Base-by-base conservation (phyloP, 2,329 filamentous ascomycete genomes). In the Colletotrichum tropicicola region DNA sequence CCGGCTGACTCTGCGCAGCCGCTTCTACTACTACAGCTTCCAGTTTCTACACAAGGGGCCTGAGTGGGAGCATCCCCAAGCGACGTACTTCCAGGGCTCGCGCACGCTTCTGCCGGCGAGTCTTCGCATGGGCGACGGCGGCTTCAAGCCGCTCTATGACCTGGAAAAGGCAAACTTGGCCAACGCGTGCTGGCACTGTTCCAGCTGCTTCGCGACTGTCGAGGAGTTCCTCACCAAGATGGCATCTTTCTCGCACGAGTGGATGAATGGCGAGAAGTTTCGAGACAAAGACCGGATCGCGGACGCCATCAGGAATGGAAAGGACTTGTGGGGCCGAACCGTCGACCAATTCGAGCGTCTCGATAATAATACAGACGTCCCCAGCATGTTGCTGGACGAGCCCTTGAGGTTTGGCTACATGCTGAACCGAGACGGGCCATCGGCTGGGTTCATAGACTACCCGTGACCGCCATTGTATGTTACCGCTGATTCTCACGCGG, bases 171-270 rank as follows among this genome's bases (percentile, higher is more conserved):
- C 78, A 2, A 75, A 75, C 35, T 71, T 79, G 1, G 67, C 79
- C 2, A 77, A 86, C 68, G 84, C 86, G 0, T 83, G 77, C 1
- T 90, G 88, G 88, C 87, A 90, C 73, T 90, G 87, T 77, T 87
- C 84, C 51, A 85, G 80, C 59, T 90, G 88, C 76, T 89, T 89
- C 71, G 75, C 80, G 15, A 89, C 85, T 0, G 74, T 90, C 15
- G 79, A 78, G 3, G 83, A 88, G 71, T 78, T 89, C 68, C 74
- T 86, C 48, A 82, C 80, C 67, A 89, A 89, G 73, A 82, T 89
- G 74, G 68, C 72, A 19, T 75, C 74, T 58, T 83, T 83, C 67
- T 80, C 77, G 27, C 80, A 84, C 59, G 52, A 63, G 8, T 82
- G 78, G 73, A 82, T 83, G 77, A 88, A 89, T 67, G 78, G 77